Evolutionary conservation across 2,329 filamentous ascomycete genomes (phyloP), one percentile per base, ranked within the genome.

Genomic region (Arthrinium puccinioides): DNA sequence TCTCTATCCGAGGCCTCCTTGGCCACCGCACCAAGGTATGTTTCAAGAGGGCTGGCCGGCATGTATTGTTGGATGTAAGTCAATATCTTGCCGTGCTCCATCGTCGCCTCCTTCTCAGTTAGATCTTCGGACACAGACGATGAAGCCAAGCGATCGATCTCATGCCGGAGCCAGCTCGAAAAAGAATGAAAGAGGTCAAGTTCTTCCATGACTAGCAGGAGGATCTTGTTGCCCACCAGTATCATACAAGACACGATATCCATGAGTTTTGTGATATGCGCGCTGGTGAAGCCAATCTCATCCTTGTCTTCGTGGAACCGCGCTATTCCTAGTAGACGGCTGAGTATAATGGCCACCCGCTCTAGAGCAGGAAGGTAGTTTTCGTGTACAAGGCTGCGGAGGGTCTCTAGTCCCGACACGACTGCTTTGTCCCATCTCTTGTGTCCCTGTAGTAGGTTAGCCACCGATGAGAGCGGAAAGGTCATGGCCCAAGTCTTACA

Each of bases 391-490:
- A 97, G 70, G 36, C 77, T 75, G 34, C 87, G 77, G 9, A 97
- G 71, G 37, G 79, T 82, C 42, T 86, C 80, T 15, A 96, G 81
- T 1, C 88, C 87, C 4, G 79, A 77, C 2, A 76, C 72, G 3
- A 94, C 84, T 6, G 85, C 82, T 53, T 90, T 94, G 45, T 97
- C 89, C 92, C 92, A 98, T 33, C 92, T 74, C 61, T 95, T 96
- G 51, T 94, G 86, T 1, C 88, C 88, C 83, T 92, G 35, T 15
- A 14, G 1, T 15, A 13, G 21, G 42, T 40, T 38, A 46, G 52
- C 32, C 50, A 19, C 36, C 36, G 27, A 42, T 36, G 19, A 34
- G 15, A 23, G 9, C 6, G 24, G 4, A 10, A 21, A 37, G 16
- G 21, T 20, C 38, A 33, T 10, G 24, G n/a, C 31, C 36, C 23